These are phyloP conservation scores for Paramyrothecium sp. DNA, from an alignment of 2,329 filamentous ascomycete species.

Conservation along the genomic window DNA sequence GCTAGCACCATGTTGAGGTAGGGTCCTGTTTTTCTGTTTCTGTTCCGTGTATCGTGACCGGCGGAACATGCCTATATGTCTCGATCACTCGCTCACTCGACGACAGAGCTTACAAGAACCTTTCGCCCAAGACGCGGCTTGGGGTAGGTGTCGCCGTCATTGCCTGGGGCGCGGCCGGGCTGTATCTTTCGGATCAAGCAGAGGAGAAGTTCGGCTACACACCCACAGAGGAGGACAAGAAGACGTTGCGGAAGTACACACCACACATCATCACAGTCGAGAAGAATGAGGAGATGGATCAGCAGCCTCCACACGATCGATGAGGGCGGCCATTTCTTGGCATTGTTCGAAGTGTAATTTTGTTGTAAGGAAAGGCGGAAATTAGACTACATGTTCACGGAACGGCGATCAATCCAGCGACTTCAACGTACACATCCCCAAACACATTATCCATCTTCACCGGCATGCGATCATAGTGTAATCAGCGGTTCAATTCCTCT, in stretches of 20 bases:
- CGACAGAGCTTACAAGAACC: conserved; percentile 66
- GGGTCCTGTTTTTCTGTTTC: no score
- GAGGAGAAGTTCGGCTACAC: conserved; percentile 73
- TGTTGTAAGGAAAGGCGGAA: no score
- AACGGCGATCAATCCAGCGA: no score
- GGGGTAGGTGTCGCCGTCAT: conserved; percentile 73
- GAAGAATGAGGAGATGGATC: conserved; percentile 9
- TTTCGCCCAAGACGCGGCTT: conserved; percentile 68
- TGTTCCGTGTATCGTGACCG: no score
- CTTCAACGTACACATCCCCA: no score
- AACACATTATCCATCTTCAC: no score
- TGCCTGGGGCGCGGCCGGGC: conserved; percentile 70
- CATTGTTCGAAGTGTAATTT: conserved; percentile 1
- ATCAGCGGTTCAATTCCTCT: no score
- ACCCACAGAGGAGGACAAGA: conserved; percentile 71
- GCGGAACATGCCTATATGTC: neutral
- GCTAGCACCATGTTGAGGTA: no score
- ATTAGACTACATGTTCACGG: no score
- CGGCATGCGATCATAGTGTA: no score
- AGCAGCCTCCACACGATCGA: neutral
- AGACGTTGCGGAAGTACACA: conserved; percentile 58
- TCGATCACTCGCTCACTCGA: neutral
- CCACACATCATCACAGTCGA: conserved; percentile 65
- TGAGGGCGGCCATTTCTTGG: conserved; percentile 1
- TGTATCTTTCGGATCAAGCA: conserved; percentile 70